These are phyloP conservation scores for Scytalidium sp. DNA, from an alignment of 2,329 filamentous ascomycete species.

Conservation along the genomic window DNA sequence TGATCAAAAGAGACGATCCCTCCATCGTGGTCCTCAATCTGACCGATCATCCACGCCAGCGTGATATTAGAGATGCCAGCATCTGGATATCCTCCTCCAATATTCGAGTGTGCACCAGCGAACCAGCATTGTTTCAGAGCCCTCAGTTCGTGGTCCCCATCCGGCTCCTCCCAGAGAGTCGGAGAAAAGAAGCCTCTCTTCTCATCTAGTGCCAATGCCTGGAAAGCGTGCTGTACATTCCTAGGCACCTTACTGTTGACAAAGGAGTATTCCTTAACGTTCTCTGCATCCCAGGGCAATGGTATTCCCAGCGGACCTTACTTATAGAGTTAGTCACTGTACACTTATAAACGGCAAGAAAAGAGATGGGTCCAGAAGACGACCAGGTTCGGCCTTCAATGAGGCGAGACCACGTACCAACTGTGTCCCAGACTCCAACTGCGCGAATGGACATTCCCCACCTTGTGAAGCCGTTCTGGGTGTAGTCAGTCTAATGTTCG, in stretches of 20 bases:
- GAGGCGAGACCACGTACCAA: slow-evolving; percentile 33
- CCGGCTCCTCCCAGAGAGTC: slow-evolving; percentile 31
- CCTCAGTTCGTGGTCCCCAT: slow-evolving; percentile 10
- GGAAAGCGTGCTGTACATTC: slow-evolving; percentile 44
- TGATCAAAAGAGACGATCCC: slow-evolving; percentile 32
- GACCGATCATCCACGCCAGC: slow-evolving; percentile 46
- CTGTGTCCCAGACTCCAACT: slow-evolving; percentile 47
- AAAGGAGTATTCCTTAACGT: slow-evolving; percentile 32
- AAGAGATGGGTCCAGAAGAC: slow-evolving; percentile 9
- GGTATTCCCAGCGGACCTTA: slow-evolving; percentile 20
- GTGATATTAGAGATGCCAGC: slow-evolving; percentile 41
- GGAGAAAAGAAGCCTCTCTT: slow-evolving; percentile 35
- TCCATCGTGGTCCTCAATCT: slow-evolving; percentile 25
- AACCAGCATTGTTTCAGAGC: slow-evolving; percentile 43
- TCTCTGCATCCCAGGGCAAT: slow-evolving; percentile 13
- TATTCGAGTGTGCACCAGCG: slow-evolving; percentile 42
- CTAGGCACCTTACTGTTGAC: slow-evolving; percentile 38
- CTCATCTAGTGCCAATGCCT: slow-evolving; percentile 47
- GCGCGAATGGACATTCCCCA: slow-evolving; percentile 34
- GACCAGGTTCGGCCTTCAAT: slow-evolving; percentile 14
- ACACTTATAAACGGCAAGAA: background rate
- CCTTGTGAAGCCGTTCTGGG: slow-evolving; percentile 16
- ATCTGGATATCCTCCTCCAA: slow-evolving; percentile 45
- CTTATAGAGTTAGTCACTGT: background rate
- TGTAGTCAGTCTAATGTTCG: slow-evolving; percentile 2